Evolutionary conservation across 2,329 filamentous ascomycete species (phyloP), one percentile per base, ranked within the genome.

Genomic region (Diaporthe caulivora): DNA sequence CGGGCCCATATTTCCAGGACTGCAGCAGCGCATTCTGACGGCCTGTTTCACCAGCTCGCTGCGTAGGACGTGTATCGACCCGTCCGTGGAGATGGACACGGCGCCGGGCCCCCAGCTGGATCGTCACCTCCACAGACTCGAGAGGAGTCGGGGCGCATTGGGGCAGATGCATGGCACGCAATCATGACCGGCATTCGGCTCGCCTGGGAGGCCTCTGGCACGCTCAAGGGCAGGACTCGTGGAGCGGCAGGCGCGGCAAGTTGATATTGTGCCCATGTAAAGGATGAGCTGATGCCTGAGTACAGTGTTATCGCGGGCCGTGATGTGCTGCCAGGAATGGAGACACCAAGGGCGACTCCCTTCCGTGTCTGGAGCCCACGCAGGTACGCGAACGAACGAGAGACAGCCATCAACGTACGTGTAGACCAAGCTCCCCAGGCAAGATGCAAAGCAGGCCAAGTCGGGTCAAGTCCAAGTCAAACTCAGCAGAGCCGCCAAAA

Each of bases 61-160:
- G 53, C 67, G 54, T 29, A 75, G 67, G 44, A 60, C 58, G 68
- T 62, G 40, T 68, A 44, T 69, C 64, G 74, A 68, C 70, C 55
- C 70, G 60, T 73, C 62, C 70, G 68, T 75, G 70, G 71, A 57
- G 71, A 71, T 67, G 62, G 71, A 70, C 44, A 31, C 54, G 73
- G 57, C 72, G 58, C 57, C 64, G 72, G 58, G 57, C 42, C 42
- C 60, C 68, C 24, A 54, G 58, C 58, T 31, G 60, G 44, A 49
- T 49, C 60, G 62, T 60, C 71, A 57, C 53, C 58, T 57, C 42
- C 60, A 70, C 60, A 58, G 49, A 34, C 49, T 44, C 44, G 21
- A 40, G 37, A 40, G 37, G 58, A 34, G 37, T 26, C 42, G 24
- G 18, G 37, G 37, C n/a, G n/a, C 44, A 60, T 62, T 60, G 68